phyloP scores from a whole-genome alignment of 2,329 filamentous ascomycete species.

The Penicillium vulpinum region DNA sequence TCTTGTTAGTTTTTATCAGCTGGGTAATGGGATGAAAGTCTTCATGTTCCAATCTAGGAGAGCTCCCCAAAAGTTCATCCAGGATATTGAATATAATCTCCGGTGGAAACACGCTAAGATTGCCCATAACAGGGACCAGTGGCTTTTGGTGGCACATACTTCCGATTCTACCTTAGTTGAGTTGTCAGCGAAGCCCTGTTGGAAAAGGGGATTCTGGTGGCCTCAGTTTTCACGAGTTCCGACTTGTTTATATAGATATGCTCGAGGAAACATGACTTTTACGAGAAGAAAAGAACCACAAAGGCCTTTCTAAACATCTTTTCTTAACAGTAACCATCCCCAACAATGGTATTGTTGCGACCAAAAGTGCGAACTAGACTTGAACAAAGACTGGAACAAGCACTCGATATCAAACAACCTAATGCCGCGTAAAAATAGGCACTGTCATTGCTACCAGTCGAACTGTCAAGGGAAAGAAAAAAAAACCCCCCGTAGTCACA shows the following conservation, averaged over 20 bases:
- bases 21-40: slow-evolving; percentile 3
- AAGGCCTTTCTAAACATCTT: background rate
- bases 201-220: background rate
- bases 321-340: background rate
- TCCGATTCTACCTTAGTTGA: background rate
- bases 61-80: background rate
- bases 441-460: background rate
- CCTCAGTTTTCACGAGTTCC: background rate
- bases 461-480: background rate
- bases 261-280: background rate
- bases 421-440: background rate
- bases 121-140: background rate
- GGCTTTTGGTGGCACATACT: background rate
- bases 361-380: background rate
- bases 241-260: background rate
- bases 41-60: slow-evolving; percentile 6
- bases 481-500: too few relatives aligned
- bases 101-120: slow-evolving; percentile 2
- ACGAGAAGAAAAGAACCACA: background rate
- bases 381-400: background rate
- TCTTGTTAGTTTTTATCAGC: background rate
- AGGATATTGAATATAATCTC: slow-evolving; percentile 13
- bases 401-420: background rate
- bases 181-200: background rate
- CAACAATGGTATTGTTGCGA: background rate